Base-by-base conservation (phyloP, 139 green algal species). In the Mesotaenium endlicherianum region DNA sequence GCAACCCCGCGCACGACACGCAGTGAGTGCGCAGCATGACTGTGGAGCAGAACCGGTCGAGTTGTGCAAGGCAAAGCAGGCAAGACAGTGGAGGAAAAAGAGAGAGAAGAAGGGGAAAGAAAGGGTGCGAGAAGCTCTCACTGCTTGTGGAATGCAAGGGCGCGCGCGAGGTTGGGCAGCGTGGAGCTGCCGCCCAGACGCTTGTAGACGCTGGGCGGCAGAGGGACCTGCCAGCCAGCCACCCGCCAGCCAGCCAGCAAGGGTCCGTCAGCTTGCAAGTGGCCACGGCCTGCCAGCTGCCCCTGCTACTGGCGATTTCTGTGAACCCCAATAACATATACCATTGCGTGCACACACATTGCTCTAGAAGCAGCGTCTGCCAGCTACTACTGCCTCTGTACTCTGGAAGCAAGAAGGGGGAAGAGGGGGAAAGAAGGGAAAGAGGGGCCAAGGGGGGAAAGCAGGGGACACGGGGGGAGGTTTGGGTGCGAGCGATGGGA, bases 161-260 rank as follows among this genome's bases (percentile, higher is more conserved):
- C 86, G 31, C 92, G 84, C 5, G 91, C 89, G 26, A 97, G 82
- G 83, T 95, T 97, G 74, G 94, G 89, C 6, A 97, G 86, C 4
- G 80, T 86, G 0, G 92, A 89, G 69, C 89, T 94, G 44, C 75
- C 70, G 45, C 59, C 45, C 41, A 95, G 89, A 82, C 89, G 20
- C 6, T 20, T 40, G 14, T 69, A 80, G 2, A 76, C 67, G 40
- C 58, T 77, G 36, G 77, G 31, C 26, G 77, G 77, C 6, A 84
- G 77, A 1, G 57, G 75, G 1, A 78, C 31, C 40, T 78, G 70
- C 30, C 6, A n/a, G n/a, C n/a, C n/a, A n/a, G n/a, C n/a, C n/a
- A n/a, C n/a, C n/a, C n/a, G 47, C 47, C 47, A 8, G 47, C 47
- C 8, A 58, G 47, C 47, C 8, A 26, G 8, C 47, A 8, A 58